Evolutionary conservation across 2,329 filamentous ascomycete genomes (phyloP), one percentile per base, ranked within the genome.

Genomic region (Tolypocladium sp.): DNA sequence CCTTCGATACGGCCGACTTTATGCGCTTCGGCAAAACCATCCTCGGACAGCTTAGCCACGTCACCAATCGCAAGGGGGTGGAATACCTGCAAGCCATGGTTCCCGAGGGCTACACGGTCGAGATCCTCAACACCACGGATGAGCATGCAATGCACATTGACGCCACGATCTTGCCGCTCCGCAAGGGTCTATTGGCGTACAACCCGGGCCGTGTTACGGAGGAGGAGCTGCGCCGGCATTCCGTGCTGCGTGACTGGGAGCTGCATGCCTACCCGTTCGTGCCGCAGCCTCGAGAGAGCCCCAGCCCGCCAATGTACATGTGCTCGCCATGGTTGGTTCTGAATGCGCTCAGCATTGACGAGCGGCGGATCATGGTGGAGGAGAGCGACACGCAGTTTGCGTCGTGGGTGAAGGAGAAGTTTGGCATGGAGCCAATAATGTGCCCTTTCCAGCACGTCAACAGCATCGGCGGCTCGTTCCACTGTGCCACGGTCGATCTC

Each of bases 401-500:
- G 5, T 20, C 35, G 12, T 59, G 54, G 55, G 20, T 59, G 10
- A 37, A 40, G 46, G n/a, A 44, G 2, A 41, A 46, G 46, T 59
- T 59, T 25, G 55, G 46, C 40, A 59, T 59, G 58, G 54, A 59
- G 55, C 54, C 49, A 1, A 59, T 59, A 17, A 33, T 56, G 30
- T 59, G 58, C 33, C 58, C 58, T 2, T 59, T 59, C 35, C 37
- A 59, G 55, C 46, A 59, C 40, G 58, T 57, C 54, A 56, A 59
- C 27, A 59, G 58, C 44, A 51, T 59, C 35, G 58, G 54, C 6
- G 58, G 58, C 10, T 59, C 58, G 2, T 59, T 59, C 27, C 54
- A 59, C 54, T 59, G 58, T 20, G 58, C 54, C 54, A 59, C 58
- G 1, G 58, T 59, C 25, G 58, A 59, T 44, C 44, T 59, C 27